These are phyloP conservation scores for Sarocladium oryzae DNA, from an alignment of 2,329 filamentous ascomycete genomes.

Conservation along the genomic window DNA sequence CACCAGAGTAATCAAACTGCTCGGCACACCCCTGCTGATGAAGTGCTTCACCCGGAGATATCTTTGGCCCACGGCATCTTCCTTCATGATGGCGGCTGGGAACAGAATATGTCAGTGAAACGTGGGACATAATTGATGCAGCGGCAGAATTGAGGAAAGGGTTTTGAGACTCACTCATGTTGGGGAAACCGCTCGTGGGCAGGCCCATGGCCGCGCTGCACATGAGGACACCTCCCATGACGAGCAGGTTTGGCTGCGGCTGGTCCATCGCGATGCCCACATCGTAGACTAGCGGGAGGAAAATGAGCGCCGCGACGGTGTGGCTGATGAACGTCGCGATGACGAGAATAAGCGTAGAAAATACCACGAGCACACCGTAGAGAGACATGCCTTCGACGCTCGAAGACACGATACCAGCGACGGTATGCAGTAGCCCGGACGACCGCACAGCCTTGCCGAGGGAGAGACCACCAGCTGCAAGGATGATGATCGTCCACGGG, in stretches of 20 bases:
- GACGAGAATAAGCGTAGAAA: slow-evolving; percentile 70
- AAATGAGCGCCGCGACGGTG: slow-evolving; percentile 91
- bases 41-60: slow-evolving; percentile 94
- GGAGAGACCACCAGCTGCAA: slow-evolving; percentile 86
- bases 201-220: slow-evolving; percentile 94
- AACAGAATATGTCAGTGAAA: not conserved
- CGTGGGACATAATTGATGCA: not conserved
- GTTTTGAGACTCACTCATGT: slow-evolving; percentile 80
- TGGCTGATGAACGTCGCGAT: slow-evolving; percentile 98
- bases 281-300: slow-evolving; percentile 81
- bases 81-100: slow-evolving; percentile 96
- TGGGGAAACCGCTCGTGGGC: slow-evolving; percentile 93
- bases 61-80: slow-evolving; percentile 85
- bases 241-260: slow-evolving; percentile 87
- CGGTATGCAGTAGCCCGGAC: slow-evolving; percentile 83
- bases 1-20: slow-evolving; percentile 71
- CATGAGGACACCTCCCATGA: slow-evolving; percentile 95
- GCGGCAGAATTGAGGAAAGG: not conserved
- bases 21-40: slow-evolving; percentile 84
- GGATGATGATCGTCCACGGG: slow-evolving; percentile 98
- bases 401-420: slow-evolving; percentile 70
- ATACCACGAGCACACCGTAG: slow-evolving; percentile 82
- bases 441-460: slow-evolving; percentile 92
- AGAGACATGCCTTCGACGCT: slow-evolving; percentile 72
- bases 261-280: slow-evolving; percentile 81